Evolutionary conservation across 1,284 basidiomycete genomes (phyloP), one percentile per base, ranked within the genome.

Genomic region (Agroathelia rolfsii): DNA sequence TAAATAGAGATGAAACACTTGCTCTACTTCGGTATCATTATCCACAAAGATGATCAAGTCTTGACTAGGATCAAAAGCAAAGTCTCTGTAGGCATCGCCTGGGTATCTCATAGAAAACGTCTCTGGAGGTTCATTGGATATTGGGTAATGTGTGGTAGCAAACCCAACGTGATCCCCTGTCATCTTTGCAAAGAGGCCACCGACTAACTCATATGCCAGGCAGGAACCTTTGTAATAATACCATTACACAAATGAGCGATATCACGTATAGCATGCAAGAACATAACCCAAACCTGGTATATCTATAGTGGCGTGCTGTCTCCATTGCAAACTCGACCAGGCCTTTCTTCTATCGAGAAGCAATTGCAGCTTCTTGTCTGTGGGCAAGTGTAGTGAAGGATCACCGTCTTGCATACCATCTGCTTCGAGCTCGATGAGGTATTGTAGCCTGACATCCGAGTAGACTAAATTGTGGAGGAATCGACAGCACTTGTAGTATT

Each of bases 21-120:
- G 28, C 25, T 28, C 30, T 6, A 25, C 32, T 41, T 39, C 28
- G 6, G 49, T 45, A 19, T 44, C 44, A n/a, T 47, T 51, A 38
- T 63, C 61, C 6, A 76, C 49, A 4, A 70, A 41, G 2, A 64
- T 61, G 24, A 78, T 53, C 28, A 78, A 43, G 42, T 77, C 71
- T 44, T 76, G 74, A 1, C 67, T 62, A 0, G 75, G 73, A 41
- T 77, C 76, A n/a, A 76, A 66, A 0, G 69, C 73, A 38, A 78
- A 75, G 44, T 77, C 74, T 24, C 67, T 24, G 62, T 56, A 8
- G 50, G 36, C 5, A 74, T 35, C n/a, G n/a, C n/a, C n/a, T n/a
- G n/a, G n/a, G n/a, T n/a, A n/a, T n/a, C n/a, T n/a, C n/a, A n/a
- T n/a, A n/a, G n/a, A n/a, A n/a, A n/a, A n/a, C n/a, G n/a, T n/a